phyloP scores from a whole-genome alignment of 2,329 filamentous ascomycete genomes.

The Penicillium sp. region DNA sequence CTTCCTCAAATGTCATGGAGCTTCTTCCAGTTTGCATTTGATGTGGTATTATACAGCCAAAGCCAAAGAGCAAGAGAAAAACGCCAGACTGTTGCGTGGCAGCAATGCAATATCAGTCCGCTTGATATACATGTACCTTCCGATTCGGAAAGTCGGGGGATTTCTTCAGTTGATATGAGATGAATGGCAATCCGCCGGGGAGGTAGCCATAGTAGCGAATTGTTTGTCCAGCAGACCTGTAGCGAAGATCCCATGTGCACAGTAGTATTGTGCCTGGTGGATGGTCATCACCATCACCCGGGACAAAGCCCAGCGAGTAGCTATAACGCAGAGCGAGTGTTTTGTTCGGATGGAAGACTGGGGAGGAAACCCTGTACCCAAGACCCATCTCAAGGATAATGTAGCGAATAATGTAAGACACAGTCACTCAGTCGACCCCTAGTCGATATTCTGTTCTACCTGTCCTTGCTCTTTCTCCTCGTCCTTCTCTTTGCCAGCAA shows the following conservation, averaged over 20 bases:
- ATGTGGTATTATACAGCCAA: conserved; percentile 1
- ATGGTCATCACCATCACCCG: conserved; percentile 18
- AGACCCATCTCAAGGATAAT: not conserved
- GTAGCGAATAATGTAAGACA: not conserved
- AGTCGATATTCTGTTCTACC: not conserved
- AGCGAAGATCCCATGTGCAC: not conserved
- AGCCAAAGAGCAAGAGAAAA: not conserved
- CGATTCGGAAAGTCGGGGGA: no score
- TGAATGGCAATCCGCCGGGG: not conserved
- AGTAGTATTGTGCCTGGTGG: conserved; percentile 27
- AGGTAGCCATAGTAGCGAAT: not conserved
- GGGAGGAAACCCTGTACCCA: not conserved
- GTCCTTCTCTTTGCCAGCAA: conserved; percentile 34
- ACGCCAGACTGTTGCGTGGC: not conserved
- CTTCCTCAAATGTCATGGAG: not conserved
- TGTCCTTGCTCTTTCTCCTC: conserved; percentile 11
- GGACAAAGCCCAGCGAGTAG: not conserved
- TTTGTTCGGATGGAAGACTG: not conserved
- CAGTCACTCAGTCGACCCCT: not conserved
- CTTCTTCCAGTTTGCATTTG: not conserved
- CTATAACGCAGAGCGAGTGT: not conserved
- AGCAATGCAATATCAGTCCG: not conserved
- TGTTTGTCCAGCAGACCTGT: not conserved
- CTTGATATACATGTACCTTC: not conserved
- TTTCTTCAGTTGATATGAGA: not conserved